Conservation (phyloP, 306 rosid species). For the Styphnolobium japonicum region DNA sequence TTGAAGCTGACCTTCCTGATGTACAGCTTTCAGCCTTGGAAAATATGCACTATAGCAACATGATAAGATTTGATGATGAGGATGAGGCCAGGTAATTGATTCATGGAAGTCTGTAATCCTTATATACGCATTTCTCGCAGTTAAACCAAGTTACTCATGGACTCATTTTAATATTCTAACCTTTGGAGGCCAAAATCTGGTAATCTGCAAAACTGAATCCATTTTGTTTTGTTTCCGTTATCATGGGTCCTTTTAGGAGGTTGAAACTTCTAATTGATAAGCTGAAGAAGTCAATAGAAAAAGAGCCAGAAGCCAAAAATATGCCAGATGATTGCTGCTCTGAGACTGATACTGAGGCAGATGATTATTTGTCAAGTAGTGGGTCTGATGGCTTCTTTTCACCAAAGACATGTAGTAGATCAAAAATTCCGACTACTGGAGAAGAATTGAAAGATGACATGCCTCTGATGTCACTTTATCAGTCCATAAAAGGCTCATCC, state of each 20-base stretch:
- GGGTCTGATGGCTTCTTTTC: slow-evolving; percentile 44
- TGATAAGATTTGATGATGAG: slow-evolving; percentile 80
- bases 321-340: slow-evolving; percentile 62
- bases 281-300: slow-evolving; percentile 46
- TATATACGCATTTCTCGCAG: slow-evolving; percentile 8
- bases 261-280: slow-evolving; percentile 63
- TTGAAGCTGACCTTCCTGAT: slow-evolving; percentile 64
- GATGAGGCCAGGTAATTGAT: slow-evolving; percentile 74
- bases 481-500: slow-evolving; percentile 43
- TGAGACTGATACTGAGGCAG: slow-evolving; percentile 77
- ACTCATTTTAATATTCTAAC: slow-evolving; percentile 14
- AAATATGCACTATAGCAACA: slow-evolving; percentile 87
- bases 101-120: slow-evolving; percentile 11
- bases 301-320: slow-evolving; percentile 36
- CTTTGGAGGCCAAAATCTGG: neutral
- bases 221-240: slow-evolving; percentile 12
- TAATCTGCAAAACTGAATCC: slow-evolving; percentile 14
- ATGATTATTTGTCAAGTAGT: slow-evolving; percentile 39
- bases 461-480: slow-evolving; percentile 49
- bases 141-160: neutral
- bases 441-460: slow-evolving; percentile 55
- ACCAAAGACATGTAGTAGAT: slow-evolving; percentile 33
- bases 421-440: slow-evolving; percentile 32
- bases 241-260: slow-evolving; percentile 48
- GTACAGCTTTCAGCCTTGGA: slow-evolving; percentile 79